Conservation (phyloP, 78 protist genomes). For the Chrysochromulina parva region DNA sequence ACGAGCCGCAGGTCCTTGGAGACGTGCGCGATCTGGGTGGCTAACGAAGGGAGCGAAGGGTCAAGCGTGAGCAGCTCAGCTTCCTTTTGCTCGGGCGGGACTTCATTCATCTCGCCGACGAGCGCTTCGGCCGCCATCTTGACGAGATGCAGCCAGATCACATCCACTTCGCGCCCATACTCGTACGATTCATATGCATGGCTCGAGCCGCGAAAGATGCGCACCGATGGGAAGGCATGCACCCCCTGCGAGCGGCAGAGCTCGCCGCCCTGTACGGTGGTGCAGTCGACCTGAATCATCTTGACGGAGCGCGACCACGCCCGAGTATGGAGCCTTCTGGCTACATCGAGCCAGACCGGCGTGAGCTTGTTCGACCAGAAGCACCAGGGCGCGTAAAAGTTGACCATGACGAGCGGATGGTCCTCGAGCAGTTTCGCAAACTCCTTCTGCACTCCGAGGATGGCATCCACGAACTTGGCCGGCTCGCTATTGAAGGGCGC, state of each 20-base stretch:
- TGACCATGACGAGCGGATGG: neutral
- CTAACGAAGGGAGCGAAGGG: too few relatives aligned
- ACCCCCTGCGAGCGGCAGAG: neutral
- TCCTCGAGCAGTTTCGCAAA: neutral
- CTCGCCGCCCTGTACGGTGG: neutral
- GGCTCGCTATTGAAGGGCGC: neutral
- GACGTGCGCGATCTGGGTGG: neutral
- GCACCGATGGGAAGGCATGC: constrained; percentile 11
- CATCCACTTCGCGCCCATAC: constrained; percentile 10
- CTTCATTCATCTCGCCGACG: neutral
- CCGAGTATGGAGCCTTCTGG: neutral
- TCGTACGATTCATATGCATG: neutral
- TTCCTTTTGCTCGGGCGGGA: neutral
- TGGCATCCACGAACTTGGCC: too few relatives aligned
- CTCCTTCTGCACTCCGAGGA: neutral
- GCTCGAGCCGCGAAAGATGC: neutral
- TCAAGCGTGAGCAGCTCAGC: neutral
- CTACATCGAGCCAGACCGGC: neutral
- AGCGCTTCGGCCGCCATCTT: constrained; percentile 14
- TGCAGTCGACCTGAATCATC: neutral
- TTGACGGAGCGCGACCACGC: neutral
- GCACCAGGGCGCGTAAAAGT: constrained; percentile 33
- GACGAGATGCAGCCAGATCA: constrained; percentile 7
- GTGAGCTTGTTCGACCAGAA: neutral
- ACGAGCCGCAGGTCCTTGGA: neutral